phyloP scores from a whole-genome alignment of 768 basidiomycete genomes.

The Boletus vinaceobasis region DNA sequence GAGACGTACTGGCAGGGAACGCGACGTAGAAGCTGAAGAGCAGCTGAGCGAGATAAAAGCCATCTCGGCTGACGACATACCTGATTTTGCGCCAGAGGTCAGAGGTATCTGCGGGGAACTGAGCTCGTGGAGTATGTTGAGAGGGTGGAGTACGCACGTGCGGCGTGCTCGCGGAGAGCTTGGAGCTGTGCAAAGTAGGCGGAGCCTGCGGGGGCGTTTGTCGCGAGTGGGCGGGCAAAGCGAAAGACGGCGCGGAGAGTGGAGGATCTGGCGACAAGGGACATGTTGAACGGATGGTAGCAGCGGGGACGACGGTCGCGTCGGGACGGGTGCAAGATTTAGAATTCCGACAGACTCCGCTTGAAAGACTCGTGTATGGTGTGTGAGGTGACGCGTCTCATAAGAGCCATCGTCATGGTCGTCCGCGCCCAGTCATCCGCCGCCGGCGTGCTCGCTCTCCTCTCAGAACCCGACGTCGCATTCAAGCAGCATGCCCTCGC shows the following conservation, averaged over 20 bases:
- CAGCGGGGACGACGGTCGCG: constrained; percentile 23
- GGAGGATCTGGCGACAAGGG: constrained; percentile 44
- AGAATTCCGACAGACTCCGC: constrained; percentile 29
- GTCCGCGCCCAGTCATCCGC: constrained; percentile 73
- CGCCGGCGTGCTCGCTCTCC: constrained; percentile 87
- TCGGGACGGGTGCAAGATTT: constrained; percentile 22
- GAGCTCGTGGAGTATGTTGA: constrained; percentile 6
- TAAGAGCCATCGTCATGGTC: constrained; percentile 47
- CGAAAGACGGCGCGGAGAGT: constrained; percentile 44
- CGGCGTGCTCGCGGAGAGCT: constrained; percentile 63
- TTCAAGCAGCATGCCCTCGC: constrained; percentile 92
- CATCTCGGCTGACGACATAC: constrained; percentile 36
- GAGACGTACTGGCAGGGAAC: constrained; percentile 64
- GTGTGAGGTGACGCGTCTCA: constrained; percentile 44
- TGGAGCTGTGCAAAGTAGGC: constrained; percentile 50
- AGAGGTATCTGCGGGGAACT: constrained; percentile 53
- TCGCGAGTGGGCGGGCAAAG: constrained; percentile 35
- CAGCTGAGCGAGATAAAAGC: constrained; percentile 4
- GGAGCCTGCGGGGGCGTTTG: constrained; percentile 36
- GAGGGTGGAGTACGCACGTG: constrained; percentile 39
- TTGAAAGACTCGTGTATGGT: constrained; percentile 29
- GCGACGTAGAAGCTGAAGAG: constrained; percentile 65
- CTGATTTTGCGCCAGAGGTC: constrained; percentile 87
- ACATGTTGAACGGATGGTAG: constrained; percentile 35
- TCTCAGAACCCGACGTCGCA: constrained; percentile 81